These are phyloP conservation scores for Geum urbanum DNA, from an alignment of 306 rosid genomes.

Conservation along the genomic window DNA sequence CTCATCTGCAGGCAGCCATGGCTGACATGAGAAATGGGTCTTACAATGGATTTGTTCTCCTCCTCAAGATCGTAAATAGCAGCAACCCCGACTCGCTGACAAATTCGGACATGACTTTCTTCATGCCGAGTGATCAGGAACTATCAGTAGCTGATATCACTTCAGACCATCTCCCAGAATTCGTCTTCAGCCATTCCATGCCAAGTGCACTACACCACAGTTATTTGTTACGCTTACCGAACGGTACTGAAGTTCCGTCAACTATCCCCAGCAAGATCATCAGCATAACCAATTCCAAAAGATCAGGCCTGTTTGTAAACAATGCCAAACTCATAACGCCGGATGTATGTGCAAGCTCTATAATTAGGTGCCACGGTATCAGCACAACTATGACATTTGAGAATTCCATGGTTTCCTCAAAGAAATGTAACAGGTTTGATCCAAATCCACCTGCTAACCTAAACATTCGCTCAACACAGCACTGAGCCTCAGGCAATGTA, in stretches of 20 bases:
- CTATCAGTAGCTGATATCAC: slow-evolving; percentile 39
- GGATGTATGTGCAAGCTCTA: slow-evolving; percentile 39
- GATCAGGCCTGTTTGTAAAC: slow-evolving; percentile 39
- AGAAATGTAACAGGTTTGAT: slow-evolving; percentile 17
- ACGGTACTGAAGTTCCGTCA: slow-evolving; percentile 57
- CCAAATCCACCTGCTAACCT: slow-evolving; percentile 9
- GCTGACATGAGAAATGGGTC: slow-evolving; percentile 44
- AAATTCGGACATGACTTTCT: slow-evolving; percentile 41
- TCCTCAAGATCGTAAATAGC: slow-evolving; percentile 39
- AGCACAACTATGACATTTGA: slow-evolving; percentile 36
- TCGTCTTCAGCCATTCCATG: slow-evolving; percentile 48
- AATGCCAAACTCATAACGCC: slow-evolving; percentile 50
- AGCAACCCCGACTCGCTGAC: slow-evolving; percentile 35
- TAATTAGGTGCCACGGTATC: slow-evolving; percentile 51
- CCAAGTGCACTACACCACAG: slow-evolving; percentile 40
- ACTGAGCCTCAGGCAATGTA: not conserved
- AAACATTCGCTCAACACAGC: slow-evolving; percentile 6
- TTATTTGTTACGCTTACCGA: slow-evolving; percentile 45
- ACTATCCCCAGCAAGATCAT: slow-evolving; percentile 41
- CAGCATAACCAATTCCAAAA: slow-evolving; percentile 42
- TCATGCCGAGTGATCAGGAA: slow-evolving; percentile 50
- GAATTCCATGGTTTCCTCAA: slow-evolving; percentile 9
- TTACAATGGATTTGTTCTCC: slow-evolving; percentile 60
- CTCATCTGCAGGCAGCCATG: slow-evolving; percentile 50
- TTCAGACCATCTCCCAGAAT: slow-evolving; percentile 27